A percentile compares a stretch with the other conserved stretches of the same genome.
These are phyloP conservation scores for Petunia secreta DNA, from an alignment of 257 asterid species.

Conservation along the genomic window DNA sequence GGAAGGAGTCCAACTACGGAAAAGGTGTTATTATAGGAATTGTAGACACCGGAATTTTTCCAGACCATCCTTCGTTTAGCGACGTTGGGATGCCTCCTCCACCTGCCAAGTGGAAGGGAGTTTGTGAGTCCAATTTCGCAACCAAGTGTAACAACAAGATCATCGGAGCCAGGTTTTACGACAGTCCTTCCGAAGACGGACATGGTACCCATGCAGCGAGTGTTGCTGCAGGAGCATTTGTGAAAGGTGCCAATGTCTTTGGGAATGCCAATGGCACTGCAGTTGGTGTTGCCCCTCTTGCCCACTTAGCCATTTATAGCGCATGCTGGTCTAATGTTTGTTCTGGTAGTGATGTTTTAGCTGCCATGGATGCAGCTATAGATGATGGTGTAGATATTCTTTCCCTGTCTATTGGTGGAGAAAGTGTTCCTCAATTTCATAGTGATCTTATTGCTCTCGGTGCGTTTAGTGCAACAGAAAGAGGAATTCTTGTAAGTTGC, in stretches of 20 bases:
- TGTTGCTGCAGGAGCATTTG: constrained; percentile 60
- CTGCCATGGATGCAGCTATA: constrained; percentile 55
- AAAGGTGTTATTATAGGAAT: constrained; percentile 59
- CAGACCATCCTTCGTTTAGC: constrained; percentile 55
- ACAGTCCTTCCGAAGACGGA: constrained; percentile 35
- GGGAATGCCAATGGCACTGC: constrained; percentile 59
- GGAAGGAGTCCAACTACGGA: constrained; percentile 53
- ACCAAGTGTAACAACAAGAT: constrained; percentile 50
- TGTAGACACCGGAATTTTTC: constrained; percentile 47
- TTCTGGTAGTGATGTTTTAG: constrained; percentile 36
- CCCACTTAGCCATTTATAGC: constrained; percentile 60
- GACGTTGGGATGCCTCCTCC: constrained; percentile 60
- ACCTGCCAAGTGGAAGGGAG: constrained; percentile 55
- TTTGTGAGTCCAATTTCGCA: constrained; percentile 38
- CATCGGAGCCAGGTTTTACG: constrained; percentile 49
- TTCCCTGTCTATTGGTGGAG: constrained; percentile 39
- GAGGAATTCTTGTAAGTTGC: constrained; percentile 50
- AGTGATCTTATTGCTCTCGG: constrained; percentile 40
- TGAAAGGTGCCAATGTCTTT: constrained; percentile 45
- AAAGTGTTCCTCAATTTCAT: background rate
- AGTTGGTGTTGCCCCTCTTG: constrained; percentile 57
- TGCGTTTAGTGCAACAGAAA: constrained; percentile 46
- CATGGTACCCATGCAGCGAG: constrained; percentile 62
- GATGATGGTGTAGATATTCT: constrained; percentile 48
- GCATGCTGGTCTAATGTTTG: constrained; percentile 34